Conservation (phyloP, 108 stramenopile genomes). For the Cyclotella kingstonii region DNA sequence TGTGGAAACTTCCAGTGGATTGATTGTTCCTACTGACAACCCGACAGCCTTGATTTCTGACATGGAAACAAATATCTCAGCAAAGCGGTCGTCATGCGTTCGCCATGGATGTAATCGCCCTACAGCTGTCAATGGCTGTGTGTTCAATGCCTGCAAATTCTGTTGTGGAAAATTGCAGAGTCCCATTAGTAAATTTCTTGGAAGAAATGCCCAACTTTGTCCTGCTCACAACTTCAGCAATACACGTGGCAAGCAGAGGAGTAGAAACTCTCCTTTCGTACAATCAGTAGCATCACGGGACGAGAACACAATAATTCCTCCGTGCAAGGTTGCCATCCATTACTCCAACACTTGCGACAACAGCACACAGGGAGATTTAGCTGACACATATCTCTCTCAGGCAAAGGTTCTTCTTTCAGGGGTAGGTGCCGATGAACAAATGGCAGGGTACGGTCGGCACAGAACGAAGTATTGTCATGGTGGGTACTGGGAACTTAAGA, state of each 20-base stretch:
- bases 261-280: no score
- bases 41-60: no score
- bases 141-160: slow-evolving; percentile 39
- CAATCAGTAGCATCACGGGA: no score
- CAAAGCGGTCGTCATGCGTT: slow-evolving; percentile 7
- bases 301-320: no score
- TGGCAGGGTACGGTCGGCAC: slow-evolving; percentile 97
- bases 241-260: no score
- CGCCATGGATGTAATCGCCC: slow-evolving; percentile 29
- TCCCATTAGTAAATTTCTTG: slow-evolving; percentile 38
- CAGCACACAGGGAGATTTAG: no score
- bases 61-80: slow-evolving; percentile 4
- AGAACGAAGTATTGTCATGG: slow-evolving; percentile 77
- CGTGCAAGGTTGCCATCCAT: no score
- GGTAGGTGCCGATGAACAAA: slow-evolving; percentile 96
- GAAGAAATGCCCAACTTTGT: slow-evolving; percentile 36
- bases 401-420: slow-evolving; percentile 79
- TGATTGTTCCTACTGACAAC: neutral
- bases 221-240: slow-evolving; percentile 9
- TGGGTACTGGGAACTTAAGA: slow-evolving; percentile 60
- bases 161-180: slow-evolving; percentile 45
- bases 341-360: neutral
- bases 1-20: no score
- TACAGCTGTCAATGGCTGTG: slow-evolving; percentile 25
- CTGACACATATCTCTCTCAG: slow-evolving; percentile 12